Evolutionary conservation across 2,329 filamentous ascomycete genomes (phyloP), one percentile per base, ranked within the genome.

Genomic region (Fusarium phyllophilum): DNA sequence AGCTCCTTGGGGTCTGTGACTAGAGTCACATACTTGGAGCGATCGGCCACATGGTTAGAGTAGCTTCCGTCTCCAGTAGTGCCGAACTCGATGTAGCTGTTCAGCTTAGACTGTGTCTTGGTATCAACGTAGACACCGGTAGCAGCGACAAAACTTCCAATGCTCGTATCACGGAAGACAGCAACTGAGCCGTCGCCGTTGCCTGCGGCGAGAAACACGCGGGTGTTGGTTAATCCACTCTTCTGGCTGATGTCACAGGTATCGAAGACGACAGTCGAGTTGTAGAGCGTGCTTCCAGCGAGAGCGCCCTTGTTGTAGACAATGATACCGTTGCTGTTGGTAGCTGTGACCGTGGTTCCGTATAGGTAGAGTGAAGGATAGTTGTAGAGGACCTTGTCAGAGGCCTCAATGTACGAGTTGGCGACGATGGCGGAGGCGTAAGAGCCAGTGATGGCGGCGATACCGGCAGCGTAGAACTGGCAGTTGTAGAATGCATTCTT

Each of bases 401-500:
- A 70, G 5, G 83, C 84, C 65, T 86, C 83, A 14, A 87, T 79
- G 62, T 85, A 86, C 0, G 83, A 85, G 68, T 85, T 81, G 14
- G 83, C 83, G 31, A 86, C 80, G 33, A 87, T 70, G 2, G 79
- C 81, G 0, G 82, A 76, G 7, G 83, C 82, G 7, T 76, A 71
- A 13, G 64, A 77, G 4, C 79, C 78, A 11, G 77, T 78, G 34
- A 81, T 68, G 10, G 72, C 75, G 6, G 73, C 65, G 12, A 65
- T 62, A 20, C 85, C 83, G 0, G 82, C 80, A 11, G 84, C 81
- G 9, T 86, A 74, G 10, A 86, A 79, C 24, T 84, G 81, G 46
- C 84, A 86, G n/a, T 80, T 78, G 68, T 87, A 86, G 12, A 77
- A 77, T 1, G 75, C 75, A 24, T 77, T 77, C 54, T 72, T 74